Evolutionary conservation across 768 basidiomycete species (phyloP).

Genomic region (Boletus fagicola): DNA sequence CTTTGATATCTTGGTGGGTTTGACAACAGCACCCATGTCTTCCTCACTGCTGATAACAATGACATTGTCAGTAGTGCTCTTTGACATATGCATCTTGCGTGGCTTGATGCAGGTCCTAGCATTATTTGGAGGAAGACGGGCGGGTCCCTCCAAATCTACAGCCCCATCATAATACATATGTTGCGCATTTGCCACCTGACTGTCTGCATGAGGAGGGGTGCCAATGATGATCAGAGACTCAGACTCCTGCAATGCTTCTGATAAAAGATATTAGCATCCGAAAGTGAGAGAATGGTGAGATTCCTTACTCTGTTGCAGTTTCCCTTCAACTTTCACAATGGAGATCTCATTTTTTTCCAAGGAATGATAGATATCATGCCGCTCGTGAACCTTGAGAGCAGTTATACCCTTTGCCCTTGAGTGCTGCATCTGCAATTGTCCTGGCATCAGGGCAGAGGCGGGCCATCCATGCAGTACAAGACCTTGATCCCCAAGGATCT

Average conservation of each 20-base stretch:
- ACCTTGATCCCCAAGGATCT: too few relatives aligned
- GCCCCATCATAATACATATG: background rate
- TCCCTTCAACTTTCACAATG: background rate
- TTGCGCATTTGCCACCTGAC: background rate
- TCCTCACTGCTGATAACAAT: background rate
- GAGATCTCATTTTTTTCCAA: slow-evolving; percentile 1
- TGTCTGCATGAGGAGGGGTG: background rate
- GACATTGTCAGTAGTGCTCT: background rate
- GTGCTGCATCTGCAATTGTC: background rate
- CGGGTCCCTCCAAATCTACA: background rate
- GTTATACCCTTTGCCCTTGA: slow-evolving; percentile 3
- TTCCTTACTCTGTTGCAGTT: background rate
- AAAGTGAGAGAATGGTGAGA: background rate
- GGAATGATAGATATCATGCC: background rate
- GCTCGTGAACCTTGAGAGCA: slow-evolving; percentile 1
- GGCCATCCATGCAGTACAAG: slow-evolving; percentile 7
- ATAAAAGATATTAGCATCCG: background rate
- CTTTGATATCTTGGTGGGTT: background rate
- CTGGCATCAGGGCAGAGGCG: background rate
- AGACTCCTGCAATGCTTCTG: slow-evolving; percentile 1
- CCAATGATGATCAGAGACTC: slow-evolving; percentile 1
- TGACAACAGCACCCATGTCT: background rate
- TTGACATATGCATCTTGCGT: background rate
- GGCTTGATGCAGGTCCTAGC: background rate
- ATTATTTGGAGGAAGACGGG: background rate